These are phyloP conservation scores for Mycosphaerella arachidis DNA, from an alignment of 2,329 filamentous ascomycete genomes.

Conservation along the genomic window DNA sequence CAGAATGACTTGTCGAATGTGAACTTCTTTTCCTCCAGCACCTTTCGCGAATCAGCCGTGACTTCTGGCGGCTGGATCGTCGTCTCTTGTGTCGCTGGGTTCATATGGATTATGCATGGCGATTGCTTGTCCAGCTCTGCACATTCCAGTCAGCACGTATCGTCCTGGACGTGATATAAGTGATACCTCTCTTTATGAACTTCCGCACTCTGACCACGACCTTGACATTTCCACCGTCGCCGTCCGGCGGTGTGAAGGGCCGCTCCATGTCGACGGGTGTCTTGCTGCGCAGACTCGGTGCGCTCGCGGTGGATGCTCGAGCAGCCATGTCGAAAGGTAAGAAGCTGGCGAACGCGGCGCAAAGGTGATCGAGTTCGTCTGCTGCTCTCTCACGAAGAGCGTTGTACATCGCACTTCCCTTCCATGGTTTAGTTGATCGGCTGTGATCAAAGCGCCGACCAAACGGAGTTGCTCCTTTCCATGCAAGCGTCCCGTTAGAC, in stretches of 20 bases:
- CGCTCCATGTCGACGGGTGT: slow-evolving; percentile 34
- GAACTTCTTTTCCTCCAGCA: slow-evolving; percentile 82
- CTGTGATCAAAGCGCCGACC: not conserved
- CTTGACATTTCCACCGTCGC: slow-evolving; percentile 48
- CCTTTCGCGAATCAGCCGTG: slow-evolving; percentile 55
- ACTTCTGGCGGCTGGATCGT: slow-evolving; percentile 65
- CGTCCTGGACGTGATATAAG: not conserved
- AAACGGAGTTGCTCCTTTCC: not conserved
- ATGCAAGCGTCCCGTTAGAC: not conserved
- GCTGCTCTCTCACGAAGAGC: slow-evolving; percentile 18
- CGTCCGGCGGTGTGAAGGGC: slow-evolving; percentile 31
- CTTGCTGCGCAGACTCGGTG: slow-evolving; percentile 42
- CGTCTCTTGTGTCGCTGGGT: slow-evolving; percentile 79
- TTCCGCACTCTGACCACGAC: slow-evolving; percentile 48
- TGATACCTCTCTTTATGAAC: slow-evolving; percentile 43
- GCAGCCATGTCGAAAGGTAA: slow-evolving; percentile 10
- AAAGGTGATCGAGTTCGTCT: slow-evolving; percentile 14
- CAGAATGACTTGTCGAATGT: slow-evolving; percentile 98
- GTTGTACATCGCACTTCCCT: slow-evolving; percentile 18
- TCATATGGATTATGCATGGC: slow-evolving; percentile 86
- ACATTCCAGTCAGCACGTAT: slow-evolving; percentile 22
- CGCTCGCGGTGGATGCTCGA: slow-evolving; percentile 35
- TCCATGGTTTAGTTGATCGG: not conserved
- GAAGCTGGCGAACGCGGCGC: slow-evolving; percentile 16
- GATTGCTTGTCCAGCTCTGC: slow-evolving; percentile 76